Evolutionary conservation across 23 red algal species (phyloP).

Genomic region (Gracilaria domingensis): DNA sequence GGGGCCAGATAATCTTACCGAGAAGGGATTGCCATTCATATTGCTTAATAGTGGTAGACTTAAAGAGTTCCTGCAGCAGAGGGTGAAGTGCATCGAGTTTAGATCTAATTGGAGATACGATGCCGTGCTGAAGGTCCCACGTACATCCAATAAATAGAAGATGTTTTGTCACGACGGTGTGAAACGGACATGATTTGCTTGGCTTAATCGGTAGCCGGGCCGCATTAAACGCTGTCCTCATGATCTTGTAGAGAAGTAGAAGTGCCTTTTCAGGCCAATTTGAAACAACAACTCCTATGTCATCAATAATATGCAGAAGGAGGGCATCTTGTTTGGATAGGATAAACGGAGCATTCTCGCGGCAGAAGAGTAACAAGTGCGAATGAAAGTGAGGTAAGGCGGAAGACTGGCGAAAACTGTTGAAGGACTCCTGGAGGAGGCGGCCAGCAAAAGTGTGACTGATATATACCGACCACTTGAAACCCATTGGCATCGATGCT

Average conservation of each 20-base stretch:
- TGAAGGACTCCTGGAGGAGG: background rate
- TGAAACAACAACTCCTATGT: background rate
- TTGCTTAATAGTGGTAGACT: too few species aligned
- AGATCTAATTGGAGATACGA: background rate
- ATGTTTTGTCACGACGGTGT: background rate
- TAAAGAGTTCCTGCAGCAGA: background rate
- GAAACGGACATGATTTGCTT: background rate
- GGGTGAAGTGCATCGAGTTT: background rate
- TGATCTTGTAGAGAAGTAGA: background rate
- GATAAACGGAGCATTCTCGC: background rate
- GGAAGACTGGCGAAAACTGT: background rate
- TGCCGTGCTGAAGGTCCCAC: background rate
- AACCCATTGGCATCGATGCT: background rate
- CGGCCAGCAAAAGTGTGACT: background rate
- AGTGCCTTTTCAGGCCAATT: background rate
- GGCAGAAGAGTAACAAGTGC: background rate
- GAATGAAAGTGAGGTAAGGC: background rate
- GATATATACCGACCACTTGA: conserved; percentile 6
- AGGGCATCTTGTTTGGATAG: background rate
- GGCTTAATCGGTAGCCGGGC: background rate
- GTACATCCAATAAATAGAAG: background rate
- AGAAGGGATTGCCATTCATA: background rate
- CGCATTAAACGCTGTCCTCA: background rate
- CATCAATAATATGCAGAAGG: background rate
- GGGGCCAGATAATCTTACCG: background rate